Percentiles rank a stretch among this genome's conserved stretches.
Conservation (phyloP, 495 filamentous ascomycete species). For the Talaromyces proteolyticus region DNA sequence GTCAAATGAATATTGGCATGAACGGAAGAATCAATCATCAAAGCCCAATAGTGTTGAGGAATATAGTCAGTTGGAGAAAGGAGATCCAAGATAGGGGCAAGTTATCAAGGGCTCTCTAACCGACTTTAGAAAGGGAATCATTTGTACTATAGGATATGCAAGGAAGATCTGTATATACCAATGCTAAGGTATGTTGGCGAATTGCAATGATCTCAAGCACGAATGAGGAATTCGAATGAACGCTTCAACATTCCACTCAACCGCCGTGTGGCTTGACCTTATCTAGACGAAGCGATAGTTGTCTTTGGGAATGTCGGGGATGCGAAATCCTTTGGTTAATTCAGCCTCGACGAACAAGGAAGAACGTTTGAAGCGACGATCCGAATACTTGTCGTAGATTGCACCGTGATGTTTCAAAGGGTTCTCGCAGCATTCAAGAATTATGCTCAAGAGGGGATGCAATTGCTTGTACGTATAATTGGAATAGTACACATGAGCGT, state of each 20-base stretch:
- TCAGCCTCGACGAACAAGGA: conserved; percentile 73
- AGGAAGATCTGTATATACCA: conserved; percentile 7
- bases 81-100: too few species aligned
- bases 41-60: too few species aligned
- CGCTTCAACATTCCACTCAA: not conserved
- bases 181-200: not conserved
- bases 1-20: too few species aligned
- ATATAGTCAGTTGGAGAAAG: too few species aligned
- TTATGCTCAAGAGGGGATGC: conserved; percentile 63
- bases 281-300: not conserved
- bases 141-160: not conserved
- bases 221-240: too few species aligned
- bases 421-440: conserved; percentile 82
- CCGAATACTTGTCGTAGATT: conserved; percentile 86
- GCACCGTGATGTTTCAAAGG: conserved; percentile 75
- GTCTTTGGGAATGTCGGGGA: conserved; percentile 22
- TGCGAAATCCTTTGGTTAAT: conserved; percentile 51
- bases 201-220: not conserved
- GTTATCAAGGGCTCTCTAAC: too few species aligned
- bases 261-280: not conserved
- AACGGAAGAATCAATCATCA: too few species aligned
- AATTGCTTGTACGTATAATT: conserved; percentile 86
- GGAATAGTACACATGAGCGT: conserved; percentile 80
- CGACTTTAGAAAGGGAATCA: too few species aligned
- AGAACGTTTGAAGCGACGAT: conserved; percentile 74